Evolutionary conservation across 352 stramenopile species (phyloP).

Genomic region (Phytophthora tubulina): DNA sequence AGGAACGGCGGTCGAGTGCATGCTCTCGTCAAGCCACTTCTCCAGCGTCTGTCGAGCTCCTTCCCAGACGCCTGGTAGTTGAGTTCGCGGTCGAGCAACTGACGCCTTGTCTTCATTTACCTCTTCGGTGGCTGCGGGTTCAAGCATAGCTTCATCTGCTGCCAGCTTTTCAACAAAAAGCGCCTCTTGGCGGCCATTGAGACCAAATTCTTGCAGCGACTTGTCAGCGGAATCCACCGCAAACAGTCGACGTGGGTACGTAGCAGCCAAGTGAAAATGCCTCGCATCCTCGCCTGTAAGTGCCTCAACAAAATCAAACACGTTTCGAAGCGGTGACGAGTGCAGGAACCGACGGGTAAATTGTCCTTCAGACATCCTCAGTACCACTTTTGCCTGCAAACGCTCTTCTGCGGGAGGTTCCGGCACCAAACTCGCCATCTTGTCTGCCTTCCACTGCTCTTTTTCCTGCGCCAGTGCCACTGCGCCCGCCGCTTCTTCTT

Average conservation of each 20-base stretch:
- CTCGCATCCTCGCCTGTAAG: slow-evolving; percentile 53
- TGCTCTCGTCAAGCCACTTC: slow-evolving; percentile 54
- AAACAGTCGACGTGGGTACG: slow-evolving; percentile 74
- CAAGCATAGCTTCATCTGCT: slow-evolving; percentile 10
- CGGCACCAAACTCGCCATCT: slow-evolving; percentile 38
- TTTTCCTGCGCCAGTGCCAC: slow-evolving; percentile 43
- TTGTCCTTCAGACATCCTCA: slow-evolving; percentile 65
- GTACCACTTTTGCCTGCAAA: slow-evolving; percentile 54
- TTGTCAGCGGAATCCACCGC: slow-evolving; percentile 44
- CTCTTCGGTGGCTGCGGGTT: not conserved
- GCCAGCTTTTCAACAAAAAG: slow-evolving; percentile 69
- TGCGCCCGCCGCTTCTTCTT: slow-evolving; percentile 48
- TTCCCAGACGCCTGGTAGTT: slow-evolving; percentile 53
- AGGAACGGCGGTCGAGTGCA: slow-evolving; percentile 46
- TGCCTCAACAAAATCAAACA: slow-evolving; percentile 69
- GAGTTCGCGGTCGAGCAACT: slow-evolving; percentile 17
- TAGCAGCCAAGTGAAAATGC: slow-evolving; percentile 63
- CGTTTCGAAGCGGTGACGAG: slow-evolving; percentile 34
- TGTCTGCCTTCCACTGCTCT: slow-evolving; percentile 54
- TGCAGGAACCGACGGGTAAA: slow-evolving; percentile 60
- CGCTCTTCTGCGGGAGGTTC: slow-evolving; percentile 57
- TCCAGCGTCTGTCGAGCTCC: slow-evolving; percentile 57
- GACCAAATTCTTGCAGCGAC: slow-evolving; percentile 58
- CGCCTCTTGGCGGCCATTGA: slow-evolving; percentile 68
- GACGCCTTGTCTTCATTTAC: slow-evolving; percentile 8